These are phyloP conservation scores for Russula sp. DNA, from an alignment of 768 basidiomycete species.

Conservation along the genomic window DNA sequence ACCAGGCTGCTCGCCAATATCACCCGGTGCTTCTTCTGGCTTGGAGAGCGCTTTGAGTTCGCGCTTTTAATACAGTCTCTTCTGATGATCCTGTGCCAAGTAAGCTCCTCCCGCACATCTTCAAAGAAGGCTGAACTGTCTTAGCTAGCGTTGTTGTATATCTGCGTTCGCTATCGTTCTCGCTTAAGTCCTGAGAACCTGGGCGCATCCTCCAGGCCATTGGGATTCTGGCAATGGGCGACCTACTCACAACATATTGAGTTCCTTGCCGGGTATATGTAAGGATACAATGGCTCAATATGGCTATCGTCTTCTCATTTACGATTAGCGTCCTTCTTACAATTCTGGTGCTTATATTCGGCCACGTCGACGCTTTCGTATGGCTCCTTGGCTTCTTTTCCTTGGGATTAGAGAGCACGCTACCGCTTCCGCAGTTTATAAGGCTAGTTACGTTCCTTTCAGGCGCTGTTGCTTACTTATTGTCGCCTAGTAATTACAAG, in stretches of 20 bases:
- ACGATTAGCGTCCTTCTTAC: constrained; percentile 49
- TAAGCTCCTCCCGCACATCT: constrained; percentile 27
- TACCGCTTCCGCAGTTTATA: constrained; percentile 80
- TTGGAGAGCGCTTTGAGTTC: constrained; percentile 71
- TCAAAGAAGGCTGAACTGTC: constrained; percentile 18
- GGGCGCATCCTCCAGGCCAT: constrained; percentile 53
- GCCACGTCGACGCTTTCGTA: constrained; percentile 52
- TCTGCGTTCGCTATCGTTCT: constrained; percentile 70
- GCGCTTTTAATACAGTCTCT: constrained; percentile 75
- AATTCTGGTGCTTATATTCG: constrained; percentile 69
- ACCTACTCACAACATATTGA: constrained; percentile 74
- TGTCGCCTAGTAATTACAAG: constrained; percentile 56
- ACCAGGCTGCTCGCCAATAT: constrained; percentile 74
- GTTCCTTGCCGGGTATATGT: constrained; percentile 77
- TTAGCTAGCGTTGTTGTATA: constrained; percentile 71
- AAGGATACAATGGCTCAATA: constrained; percentile 21
- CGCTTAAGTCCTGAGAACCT: constrained; percentile 50
- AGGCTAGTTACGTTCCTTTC: constrained; percentile 38
- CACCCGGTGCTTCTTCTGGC: constrained; percentile 86
- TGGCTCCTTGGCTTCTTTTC: constrained; percentile 66
- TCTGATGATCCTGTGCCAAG: constrained; percentile 81
- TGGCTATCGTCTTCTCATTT: not conserved
- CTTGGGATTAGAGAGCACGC: constrained; percentile 73
- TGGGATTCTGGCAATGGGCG: constrained; percentile 84
- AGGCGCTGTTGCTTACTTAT: constrained; percentile 1